Base-by-base conservation (phyloP, 768 basidiomycete species). In the Asterophora lycoperdoides region DNA sequence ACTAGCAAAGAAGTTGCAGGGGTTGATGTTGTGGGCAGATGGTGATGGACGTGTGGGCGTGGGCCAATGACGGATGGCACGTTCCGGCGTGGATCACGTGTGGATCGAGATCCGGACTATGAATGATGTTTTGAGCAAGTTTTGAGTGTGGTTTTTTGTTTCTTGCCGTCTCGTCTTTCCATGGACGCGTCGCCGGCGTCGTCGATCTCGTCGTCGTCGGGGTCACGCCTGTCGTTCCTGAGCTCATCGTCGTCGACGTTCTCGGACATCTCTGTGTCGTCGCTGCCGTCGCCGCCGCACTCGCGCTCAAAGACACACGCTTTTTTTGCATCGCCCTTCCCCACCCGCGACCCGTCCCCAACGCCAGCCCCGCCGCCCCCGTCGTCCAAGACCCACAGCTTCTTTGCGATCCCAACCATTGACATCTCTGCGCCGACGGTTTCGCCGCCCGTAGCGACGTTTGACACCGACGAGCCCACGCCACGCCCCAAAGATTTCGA, bases 291-390 rank as follows among this genome's bases (percentile, higher is more conserved):
- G 1, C 64, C 66, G 1, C 62, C 66, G 0, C 63, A 63, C 8
- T 60, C 68, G 0, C 59, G 56, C 4, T 61, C 69, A 35, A 78
- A 77, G 64, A 80, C 77, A 8, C 64, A 72, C 56, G 72, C 75
- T 8, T 76, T 77, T 62, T 73, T 77, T 61, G 65, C 72, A 32
- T 69, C 72, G 41, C 65, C 75, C 5, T 72, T 76, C 61, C 64
- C 70, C 13, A 69, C 70, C 0, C 61, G 63, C 8, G 66, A 72
- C 0, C 69, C 70, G 7, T 65, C 70, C 11, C 66, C 68, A 5
- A 58, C 18, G 46, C 56, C 9, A 23, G 62, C 32, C 4, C 62
- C 63, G 0, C 49, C 51, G 44, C 58, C 54, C 45, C 50, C 58
- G n/a, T 19, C 51, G 5, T 2, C 62, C 56, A 40, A 56, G 40